phyloP scores from a whole-genome alignment of 2,329 filamentous ascomycete species.

The Rhynchosporium agropyri region DNA sequence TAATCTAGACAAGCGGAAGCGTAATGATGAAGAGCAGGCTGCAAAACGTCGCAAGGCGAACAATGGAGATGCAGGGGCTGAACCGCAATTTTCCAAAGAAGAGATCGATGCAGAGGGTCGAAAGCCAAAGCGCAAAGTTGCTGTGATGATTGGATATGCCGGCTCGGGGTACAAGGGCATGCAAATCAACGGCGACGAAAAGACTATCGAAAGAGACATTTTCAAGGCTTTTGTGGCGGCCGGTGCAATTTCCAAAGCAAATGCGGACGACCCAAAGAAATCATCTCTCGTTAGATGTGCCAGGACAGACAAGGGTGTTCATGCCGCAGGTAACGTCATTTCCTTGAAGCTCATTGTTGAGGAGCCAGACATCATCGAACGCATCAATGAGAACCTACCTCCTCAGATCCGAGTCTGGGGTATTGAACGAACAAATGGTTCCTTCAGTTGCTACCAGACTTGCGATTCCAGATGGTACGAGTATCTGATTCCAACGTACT shows the following conservation, averaged over 20 bases:
- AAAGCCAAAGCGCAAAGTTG: conserved; percentile 92
- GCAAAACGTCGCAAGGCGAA: conserved; percentile 58
- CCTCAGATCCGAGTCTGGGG: conserved; percentile 95
- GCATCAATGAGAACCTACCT: conserved; percentile 84
- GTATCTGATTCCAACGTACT: conserved; percentile 92
- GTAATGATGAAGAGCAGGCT: conserved; percentile 52
- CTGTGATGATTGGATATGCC: conserved; percentile 92
- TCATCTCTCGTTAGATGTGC: conserved; percentile 92
- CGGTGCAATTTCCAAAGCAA: conserved; percentile 93
- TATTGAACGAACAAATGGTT: conserved; percentile 83
- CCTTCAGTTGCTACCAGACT: conserved; percentile 91
- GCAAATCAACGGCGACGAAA: conserved; percentile 81
- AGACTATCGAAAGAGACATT: conserved; percentile 94
- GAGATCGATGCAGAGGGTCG: conserved; percentile 88
- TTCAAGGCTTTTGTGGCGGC: conserved; percentile 91
- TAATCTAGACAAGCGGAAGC: conserved; percentile 54
- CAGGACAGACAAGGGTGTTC: conserved; percentile 95
- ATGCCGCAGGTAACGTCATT: conserved; percentile 93
- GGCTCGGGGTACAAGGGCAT: conserved; percentile 97
- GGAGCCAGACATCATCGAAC: conserved; percentile 81
- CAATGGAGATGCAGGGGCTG: conserved; percentile 43
- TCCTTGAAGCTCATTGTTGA: conserved; percentile 95
- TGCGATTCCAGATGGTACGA: conserved; percentile 98
- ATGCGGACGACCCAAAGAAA: conserved; percentile 95
- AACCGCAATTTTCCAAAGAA: conserved; percentile 64